Evolutionary conservation across 2,329 filamentous ascomycete species (phyloP).

Genomic region (Aureobasidium pullulans): DNA sequence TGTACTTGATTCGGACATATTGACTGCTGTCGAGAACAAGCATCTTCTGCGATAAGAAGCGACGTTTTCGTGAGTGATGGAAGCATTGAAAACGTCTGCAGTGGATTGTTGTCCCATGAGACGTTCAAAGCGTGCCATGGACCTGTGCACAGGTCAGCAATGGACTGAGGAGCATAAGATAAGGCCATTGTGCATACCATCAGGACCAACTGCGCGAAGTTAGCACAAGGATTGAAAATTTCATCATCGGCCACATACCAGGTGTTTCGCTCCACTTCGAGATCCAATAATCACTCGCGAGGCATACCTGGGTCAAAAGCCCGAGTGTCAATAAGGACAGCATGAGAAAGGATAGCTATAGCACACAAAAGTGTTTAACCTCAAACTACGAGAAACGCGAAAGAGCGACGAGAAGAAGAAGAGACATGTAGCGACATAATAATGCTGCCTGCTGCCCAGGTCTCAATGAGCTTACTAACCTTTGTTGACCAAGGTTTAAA

Average conservation of each 20-base stretch:
- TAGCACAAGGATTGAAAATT: background rate
- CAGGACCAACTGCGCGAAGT: background rate
- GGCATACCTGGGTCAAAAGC: background rate
- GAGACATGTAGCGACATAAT: background rate
- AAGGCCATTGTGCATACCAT: background rate
- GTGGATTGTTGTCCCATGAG: background rate
- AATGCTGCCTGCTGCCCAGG: background rate
- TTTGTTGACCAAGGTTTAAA: background rate
- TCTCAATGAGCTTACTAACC: background rate
- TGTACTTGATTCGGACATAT: background rate
- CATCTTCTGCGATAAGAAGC: background rate
- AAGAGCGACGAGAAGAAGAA: background rate
- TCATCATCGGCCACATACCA: background rate
- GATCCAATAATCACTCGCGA: background rate
- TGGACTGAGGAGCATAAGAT: too few species aligned
- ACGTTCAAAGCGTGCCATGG: slow-evolving; percentile 7
- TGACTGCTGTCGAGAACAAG: background rate
- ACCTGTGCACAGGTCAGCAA: background rate
- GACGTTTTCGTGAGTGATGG: slow-evolving; percentile 8
- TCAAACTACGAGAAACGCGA: too few species aligned
- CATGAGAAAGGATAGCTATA: background rate
- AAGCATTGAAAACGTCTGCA: background rate
- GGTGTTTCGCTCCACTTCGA: slow-evolving; percentile 1
- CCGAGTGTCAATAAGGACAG: background rate
- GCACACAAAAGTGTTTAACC: background rate